Conservation (phyloP, 179 eudicot genomes). For the Carnegiea gigantea region DNA sequence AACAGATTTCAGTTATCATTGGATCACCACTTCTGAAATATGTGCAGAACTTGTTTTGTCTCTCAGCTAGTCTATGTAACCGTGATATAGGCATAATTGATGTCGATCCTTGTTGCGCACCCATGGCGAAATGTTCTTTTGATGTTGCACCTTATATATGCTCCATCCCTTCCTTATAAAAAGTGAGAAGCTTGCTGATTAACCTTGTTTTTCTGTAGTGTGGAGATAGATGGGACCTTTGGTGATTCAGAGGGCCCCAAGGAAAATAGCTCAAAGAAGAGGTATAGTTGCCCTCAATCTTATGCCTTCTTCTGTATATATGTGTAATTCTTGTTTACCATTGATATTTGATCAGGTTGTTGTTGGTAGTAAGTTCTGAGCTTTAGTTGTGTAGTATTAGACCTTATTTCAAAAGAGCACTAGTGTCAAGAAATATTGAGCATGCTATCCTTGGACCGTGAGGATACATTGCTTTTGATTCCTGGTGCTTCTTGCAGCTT, state of each 20-base stretch:
- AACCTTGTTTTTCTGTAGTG: constrained; percentile 40
- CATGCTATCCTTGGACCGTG: background rate
- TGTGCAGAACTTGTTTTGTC: background rate
- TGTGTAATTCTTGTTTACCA: background rate
- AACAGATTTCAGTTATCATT: background rate
- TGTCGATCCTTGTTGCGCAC: background rate
- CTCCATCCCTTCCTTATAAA: background rate
- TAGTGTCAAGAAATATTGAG: background rate
- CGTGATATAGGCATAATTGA: background rate
- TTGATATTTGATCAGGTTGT: background rate
- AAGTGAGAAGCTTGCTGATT: constrained; percentile 13
- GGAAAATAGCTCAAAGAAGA: constrained; percentile 69
- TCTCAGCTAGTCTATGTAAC: background rate
- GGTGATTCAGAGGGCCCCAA: constrained; percentile 57
- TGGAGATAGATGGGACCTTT: constrained; percentile 59
- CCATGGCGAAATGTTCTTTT: background rate
- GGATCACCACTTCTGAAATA: background rate
- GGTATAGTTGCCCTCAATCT: constrained; percentile 34
- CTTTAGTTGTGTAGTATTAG: background rate
- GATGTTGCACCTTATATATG: background rate
- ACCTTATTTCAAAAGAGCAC: background rate
- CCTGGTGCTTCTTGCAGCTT: constrained; percentile 9
- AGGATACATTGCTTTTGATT: constrained; percentile 1
- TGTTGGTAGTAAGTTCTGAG: background rate
- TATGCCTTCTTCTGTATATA: background rate